phyloP scores from a whole-genome alignment of 129 eudicot species.

The Flaveria trinervia region DNA sequence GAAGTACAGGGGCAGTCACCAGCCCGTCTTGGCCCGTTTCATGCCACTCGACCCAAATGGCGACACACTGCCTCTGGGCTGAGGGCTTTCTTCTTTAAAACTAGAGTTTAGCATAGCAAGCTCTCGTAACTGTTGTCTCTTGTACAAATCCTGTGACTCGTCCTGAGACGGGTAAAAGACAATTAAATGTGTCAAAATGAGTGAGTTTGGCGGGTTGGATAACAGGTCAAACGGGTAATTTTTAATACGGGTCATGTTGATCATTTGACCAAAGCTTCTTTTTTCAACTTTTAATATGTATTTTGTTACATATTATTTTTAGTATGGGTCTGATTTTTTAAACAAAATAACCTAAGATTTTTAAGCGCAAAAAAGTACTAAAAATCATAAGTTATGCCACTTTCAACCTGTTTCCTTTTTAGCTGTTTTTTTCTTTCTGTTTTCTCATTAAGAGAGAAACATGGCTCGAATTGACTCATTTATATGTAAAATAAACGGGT shows the following conservation, averaged over 20 bases:
- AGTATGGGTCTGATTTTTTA: background rate
- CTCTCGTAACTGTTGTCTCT: conserved; percentile 77
- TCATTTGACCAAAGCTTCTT: background rate
- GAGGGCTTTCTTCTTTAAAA: conserved; percentile 81
- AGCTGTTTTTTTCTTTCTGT: background rate
- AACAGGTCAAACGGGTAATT: background rate
- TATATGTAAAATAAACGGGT: background rate
- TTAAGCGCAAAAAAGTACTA: too few species aligned
- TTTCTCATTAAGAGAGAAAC: background rate
- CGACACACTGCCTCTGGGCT: conserved; percentile 79
- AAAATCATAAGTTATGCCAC: background rate
- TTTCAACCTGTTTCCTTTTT: conserved; percentile 1
- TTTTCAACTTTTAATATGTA: background rate
- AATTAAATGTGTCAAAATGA: background rate
- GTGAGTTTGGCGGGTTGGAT: background rate
- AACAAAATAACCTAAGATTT: background rate
- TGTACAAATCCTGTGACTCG: conserved; percentile 75
- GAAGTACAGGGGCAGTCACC: conserved; percentile 34
- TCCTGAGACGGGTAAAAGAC: conserved; percentile 44
- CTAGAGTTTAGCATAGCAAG: conserved; percentile 77
- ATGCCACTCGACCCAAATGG: conserved; percentile 72
- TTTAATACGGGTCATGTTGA: background rate
- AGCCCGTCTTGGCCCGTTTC: conserved; percentile 79
- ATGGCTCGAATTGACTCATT: background rate
- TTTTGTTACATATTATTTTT: background rate